Percentiles rank a stretch among this genome's conserved stretches.
Evolutionary conservation across 108 stramenopile genomes (phyloP).

Genomic region (Nannochloropsis gaditana): DNA sequence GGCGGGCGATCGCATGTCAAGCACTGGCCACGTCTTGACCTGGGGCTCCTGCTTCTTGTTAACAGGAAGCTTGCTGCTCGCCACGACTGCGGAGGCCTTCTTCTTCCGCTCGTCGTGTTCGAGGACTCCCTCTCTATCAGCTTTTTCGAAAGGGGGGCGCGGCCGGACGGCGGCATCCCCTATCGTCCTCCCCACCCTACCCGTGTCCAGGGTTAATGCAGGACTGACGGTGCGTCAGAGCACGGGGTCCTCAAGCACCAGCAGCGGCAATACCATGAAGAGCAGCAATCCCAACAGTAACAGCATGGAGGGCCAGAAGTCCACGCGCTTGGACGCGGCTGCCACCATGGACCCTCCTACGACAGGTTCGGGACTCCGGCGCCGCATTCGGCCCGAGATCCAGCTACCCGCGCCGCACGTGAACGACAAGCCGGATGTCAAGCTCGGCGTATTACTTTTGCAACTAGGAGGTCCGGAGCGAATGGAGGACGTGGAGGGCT

Average conservation of each 20-base stretch:
- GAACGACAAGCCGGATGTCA: constrained; percentile 27
- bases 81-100: constrained; percentile 10
- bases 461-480: constrained; percentile 92
- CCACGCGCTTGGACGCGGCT: not conserved
- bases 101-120: not conserved
- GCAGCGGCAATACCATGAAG: not conserved
- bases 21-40: not conserved
- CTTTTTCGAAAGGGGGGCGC: not conserved
- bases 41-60: not conserved
- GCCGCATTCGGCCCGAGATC: not conserved
- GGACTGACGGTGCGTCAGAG: not conserved
- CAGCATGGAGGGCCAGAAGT: not conserved
- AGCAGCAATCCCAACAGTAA: not conserved
- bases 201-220: not conserved
- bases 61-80: constrained; percentile 1
- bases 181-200: not conserved
- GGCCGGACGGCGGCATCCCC: not conserved
- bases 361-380: not conserved
- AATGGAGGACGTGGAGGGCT: constrained; percentile 73
- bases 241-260: not conserved
- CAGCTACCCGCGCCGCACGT: not conserved
- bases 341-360: constrained; percentile 14
- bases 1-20: no score
- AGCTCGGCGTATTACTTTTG: constrained; percentile 76
- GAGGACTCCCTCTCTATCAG: not conserved